Evolutionary conservation across 257 asterid species (phyloP), one percentile per base, ranked within the genome.

Genomic region (Solanum virginianum): DNA sequence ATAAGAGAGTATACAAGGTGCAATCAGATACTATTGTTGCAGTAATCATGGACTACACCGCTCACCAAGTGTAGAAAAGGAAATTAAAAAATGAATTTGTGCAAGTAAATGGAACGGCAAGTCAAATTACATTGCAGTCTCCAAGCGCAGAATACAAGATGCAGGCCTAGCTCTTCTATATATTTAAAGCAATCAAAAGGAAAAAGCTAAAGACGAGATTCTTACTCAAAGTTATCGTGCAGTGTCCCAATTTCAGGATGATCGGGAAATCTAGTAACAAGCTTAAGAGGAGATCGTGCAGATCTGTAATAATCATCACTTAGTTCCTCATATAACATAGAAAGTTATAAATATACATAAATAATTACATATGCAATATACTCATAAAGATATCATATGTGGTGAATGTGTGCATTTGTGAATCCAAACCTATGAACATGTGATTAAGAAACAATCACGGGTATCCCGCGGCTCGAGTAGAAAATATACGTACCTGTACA

Each of bases 181-280:
- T 77, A 77, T 51, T 49, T 75, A 77, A 77, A 60, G 53, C 63
- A 49, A 29, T 59, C 20, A 82, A 49, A 80, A 41, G 26, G 55
- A 51, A 62, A 82, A 70, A 70, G 32, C 39, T 53, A 69, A 51
- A 32, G 68, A 62, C 26, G 63, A 86, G 68, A 84, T 87, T 74
- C 99, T 93, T 90, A 96, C 99, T 87, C 93, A 84, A 96, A 96
- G 87, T 91, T 96, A 85, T 95, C 98, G 83, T 95, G 99, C 87
- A 96, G 88, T 77, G 99, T 95, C 81, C 89, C 88, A 84, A 96
- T 95, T 75, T 94, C 97, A 87, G 98, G 97, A 88, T 95, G 97
- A 80, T 94, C 91, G 11, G 92, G 90, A 85, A 92, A 95, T 91
- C 96, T 88, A 81, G 77, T 87, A 68, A 95, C 89, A 80, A 95